Conservation (phyloP, 225 moss, liverwort and hornwort genomes). For the Physcomitrellopsis africana region DNA sequence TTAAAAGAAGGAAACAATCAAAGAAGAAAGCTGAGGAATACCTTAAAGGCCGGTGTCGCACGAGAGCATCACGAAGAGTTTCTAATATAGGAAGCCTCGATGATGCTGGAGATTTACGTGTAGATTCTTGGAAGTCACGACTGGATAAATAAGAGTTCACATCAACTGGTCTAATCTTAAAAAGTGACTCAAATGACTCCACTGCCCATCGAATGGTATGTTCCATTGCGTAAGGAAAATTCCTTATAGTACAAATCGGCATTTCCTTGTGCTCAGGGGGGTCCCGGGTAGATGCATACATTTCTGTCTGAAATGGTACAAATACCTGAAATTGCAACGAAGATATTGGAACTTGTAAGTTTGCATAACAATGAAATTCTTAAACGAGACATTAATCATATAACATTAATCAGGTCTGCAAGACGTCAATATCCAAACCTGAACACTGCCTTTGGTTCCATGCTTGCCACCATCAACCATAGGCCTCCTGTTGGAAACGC, state of each 20-base stretch:
- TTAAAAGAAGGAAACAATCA: constrained; percentile 6
- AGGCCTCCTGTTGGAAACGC: constrained; percentile 88
- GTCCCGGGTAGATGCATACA: constrained; percentile 95
- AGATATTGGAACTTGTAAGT: constrained; percentile 13
- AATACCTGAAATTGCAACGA: constrained; percentile 76
- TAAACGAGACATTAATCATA: background rate
- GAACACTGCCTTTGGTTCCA: constrained; percentile 99
- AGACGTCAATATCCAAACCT: constrained; percentile 47
- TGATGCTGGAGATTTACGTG: constrained; percentile 83
- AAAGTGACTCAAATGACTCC: constrained; percentile 87
- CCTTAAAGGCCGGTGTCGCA: constrained; percentile 91
- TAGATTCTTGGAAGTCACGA: constrained; percentile 93
- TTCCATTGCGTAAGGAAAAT: constrained; percentile 92
- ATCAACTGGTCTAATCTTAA: constrained; percentile 90
- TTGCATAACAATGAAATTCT: constrained; percentile 5
- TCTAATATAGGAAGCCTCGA: constrained; percentile 94
- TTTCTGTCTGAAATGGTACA: constrained; percentile 96
- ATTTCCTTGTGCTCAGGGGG: constrained; percentile 95
- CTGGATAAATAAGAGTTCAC: constrained; percentile 94
- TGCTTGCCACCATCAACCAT: constrained; percentile 99
- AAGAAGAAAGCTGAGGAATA: constrained; percentile 31
- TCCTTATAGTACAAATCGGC: constrained; percentile 95
- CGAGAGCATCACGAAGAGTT: constrained; percentile 89
- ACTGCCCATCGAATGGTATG: constrained; percentile 95
- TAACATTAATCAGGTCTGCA: background rate